Percentiles rank a stretch among this genome's conserved stretches.
Evolutionary conservation across 139 green algal species (phyloP).

Genomic region (Picochlorum costavermella): DNA sequence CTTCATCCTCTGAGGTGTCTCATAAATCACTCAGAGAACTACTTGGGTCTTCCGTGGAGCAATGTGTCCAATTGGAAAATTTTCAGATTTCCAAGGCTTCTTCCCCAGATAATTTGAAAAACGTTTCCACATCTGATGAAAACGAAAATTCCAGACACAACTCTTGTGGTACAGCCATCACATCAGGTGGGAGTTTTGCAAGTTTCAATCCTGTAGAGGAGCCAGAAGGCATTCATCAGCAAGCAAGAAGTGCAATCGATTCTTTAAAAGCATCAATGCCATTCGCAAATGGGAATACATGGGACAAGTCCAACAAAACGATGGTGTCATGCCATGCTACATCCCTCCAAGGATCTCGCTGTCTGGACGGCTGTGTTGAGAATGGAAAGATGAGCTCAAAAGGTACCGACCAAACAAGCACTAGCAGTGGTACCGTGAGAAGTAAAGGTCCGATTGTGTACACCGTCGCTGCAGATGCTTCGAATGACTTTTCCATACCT

Average conservation of each 20-base stretch:
- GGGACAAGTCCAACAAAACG: too few species aligned
- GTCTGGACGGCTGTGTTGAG: neutral
- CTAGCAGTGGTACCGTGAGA: neutral
- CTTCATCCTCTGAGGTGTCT: too few species aligned
- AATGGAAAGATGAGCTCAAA: neutral
- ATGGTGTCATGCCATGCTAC: too few species aligned
- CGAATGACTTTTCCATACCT: neutral
- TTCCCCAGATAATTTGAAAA: neutral
- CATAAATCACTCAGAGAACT: too few species aligned
- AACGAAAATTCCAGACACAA: neutral
- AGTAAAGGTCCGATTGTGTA: conserved; percentile 11
- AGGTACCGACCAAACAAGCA: neutral
- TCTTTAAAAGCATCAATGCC: neutral
- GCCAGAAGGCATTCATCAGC: neutral
- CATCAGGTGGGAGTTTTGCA: neutral
- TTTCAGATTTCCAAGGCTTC: neutral
- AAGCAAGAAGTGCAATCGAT: neutral
- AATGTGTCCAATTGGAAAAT: neutral
- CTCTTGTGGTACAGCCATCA: neutral
- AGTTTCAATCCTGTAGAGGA: conserved; percentile 1
- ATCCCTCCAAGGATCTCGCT: neutral
- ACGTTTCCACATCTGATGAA: neutral
- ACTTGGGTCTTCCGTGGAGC: neutral
- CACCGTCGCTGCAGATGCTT: conserved; percentile 1
- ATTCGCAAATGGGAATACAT: too few species aligned